Conservation (phyloP, 2,329 filamentous ascomycete species). For the Aureobasidium sp. region DNA sequence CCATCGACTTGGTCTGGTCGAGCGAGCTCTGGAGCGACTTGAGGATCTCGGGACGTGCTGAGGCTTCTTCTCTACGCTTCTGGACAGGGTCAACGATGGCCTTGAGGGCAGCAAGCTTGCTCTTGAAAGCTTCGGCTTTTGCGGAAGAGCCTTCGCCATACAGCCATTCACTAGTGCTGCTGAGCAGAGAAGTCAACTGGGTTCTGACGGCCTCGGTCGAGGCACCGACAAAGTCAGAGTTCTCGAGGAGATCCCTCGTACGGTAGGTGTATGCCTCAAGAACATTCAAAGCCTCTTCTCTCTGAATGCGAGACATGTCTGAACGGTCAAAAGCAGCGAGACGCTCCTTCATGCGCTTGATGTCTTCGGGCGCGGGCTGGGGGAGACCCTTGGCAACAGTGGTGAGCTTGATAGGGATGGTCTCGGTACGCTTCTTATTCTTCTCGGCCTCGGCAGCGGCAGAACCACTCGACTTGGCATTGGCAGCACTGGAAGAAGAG, state of each 20-base stretch:
- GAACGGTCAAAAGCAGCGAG: slow-evolving; percentile 80
- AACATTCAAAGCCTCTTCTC: slow-evolving; percentile 84
- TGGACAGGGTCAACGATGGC: slow-evolving; percentile 71
- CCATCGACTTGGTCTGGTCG: slow-evolving; percentile 62
- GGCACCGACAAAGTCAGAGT: slow-evolving; percentile 63
- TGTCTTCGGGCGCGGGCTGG: slow-evolving; percentile 53
- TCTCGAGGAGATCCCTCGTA: slow-evolving; percentile 72
- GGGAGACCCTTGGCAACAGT: slow-evolving; percentile 42
- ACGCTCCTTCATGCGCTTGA: slow-evolving; percentile 54
- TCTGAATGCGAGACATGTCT: slow-evolving; percentile 65
- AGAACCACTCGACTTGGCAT: slow-evolving; percentile 33
- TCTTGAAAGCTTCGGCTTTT: slow-evolving; percentile 64
- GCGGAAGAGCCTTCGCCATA: slow-evolving; percentile 79
- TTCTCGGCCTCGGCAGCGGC: slow-evolving; percentile 24
- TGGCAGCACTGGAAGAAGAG: slow-evolving; percentile 42
- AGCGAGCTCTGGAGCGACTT: slow-evolving; percentile 63
- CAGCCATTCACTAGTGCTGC: slow-evolving; percentile 77
- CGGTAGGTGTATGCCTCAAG: slow-evolving; percentile 93
- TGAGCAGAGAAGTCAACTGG: slow-evolving; percentile 60
- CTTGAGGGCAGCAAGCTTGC: slow-evolving; percentile 69
- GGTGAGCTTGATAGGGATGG: slow-evolving; percentile 45
- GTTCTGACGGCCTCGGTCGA: slow-evolving; percentile 63
- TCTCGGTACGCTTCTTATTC: slow-evolving; percentile 43
- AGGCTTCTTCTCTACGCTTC: slow-evolving; percentile 64
- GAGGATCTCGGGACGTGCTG: slow-evolving; percentile 63